A percentile compares a stretch with the other conserved stretches of the same genome.
Conservation (phyloP, 768 basidiomycete species). For the Kwoniella sp. region DNA sequence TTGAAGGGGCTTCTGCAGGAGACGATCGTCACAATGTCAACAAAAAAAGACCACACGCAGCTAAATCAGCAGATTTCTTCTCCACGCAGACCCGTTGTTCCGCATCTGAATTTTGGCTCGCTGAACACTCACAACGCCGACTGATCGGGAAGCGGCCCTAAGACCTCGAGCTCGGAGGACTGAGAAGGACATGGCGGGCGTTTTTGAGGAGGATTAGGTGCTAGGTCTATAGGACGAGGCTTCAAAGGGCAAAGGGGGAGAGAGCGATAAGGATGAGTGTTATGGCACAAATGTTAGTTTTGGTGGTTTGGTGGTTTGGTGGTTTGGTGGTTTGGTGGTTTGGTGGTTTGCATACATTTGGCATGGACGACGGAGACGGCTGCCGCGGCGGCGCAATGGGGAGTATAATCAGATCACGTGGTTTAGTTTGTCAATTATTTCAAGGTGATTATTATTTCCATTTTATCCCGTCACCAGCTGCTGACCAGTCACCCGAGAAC, state of each 20-base stretch:
- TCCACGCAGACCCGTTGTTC: too few relatives aligned
- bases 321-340: not conserved
- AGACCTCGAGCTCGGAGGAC: slow-evolving; percentile 19
- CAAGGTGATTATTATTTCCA: not conserved
- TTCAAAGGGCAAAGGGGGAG: not conserved
- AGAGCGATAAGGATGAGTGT: not conserved
- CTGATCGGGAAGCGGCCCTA: slow-evolving; percentile 18
- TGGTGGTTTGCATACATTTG: not conserved
- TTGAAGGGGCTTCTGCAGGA: slow-evolving; percentile 41
- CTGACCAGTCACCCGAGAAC: too few relatives aligned
- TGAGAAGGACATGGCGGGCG: slow-evolving; percentile 23
- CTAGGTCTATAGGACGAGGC: not conserved
- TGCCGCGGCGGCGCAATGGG: not conserved
- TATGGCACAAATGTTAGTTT: not conserved
- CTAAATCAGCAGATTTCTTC: slow-evolving; percentile 3
- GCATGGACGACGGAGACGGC: not conserved
- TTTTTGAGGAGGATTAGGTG: too few relatives aligned
- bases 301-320: not conserved
- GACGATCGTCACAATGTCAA: not conserved
- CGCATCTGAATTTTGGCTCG: not conserved
- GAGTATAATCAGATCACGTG: not conserved
- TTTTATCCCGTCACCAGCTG: slow-evolving; percentile 10
- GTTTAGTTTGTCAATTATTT: not conserved
- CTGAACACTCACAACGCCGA: slow-evolving; percentile 22
- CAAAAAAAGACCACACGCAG: not conserved